phyloP scores from a whole-genome alignment of 768 basidiomycete species.

The Suillus spraguei region DNA sequence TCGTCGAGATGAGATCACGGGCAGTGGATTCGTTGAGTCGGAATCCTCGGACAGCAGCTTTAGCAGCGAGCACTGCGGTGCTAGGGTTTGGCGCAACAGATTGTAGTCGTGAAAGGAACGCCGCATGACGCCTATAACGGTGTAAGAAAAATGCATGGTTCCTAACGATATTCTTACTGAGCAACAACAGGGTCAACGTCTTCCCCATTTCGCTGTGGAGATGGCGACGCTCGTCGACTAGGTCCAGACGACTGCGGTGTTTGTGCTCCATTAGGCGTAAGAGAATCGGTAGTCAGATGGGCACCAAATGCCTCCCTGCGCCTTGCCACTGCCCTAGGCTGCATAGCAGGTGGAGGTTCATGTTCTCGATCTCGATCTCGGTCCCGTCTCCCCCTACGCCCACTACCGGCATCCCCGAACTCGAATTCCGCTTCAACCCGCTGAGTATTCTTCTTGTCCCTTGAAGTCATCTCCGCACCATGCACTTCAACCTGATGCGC shows the following conservation, averaged over 20 bases:
- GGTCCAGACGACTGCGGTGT: slow-evolving; percentile 20
- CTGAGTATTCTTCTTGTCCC: slow-evolving; percentile 68
- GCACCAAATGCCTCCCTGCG: slow-evolving; percentile 68
- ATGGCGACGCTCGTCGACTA: slow-evolving; percentile 34
- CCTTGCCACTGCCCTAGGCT: slow-evolving; percentile 37
- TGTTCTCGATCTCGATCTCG: slow-evolving; percentile 54
- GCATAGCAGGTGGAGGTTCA: slow-evolving; percentile 42
- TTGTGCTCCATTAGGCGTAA: slow-evolving; percentile 12
- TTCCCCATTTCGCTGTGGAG: slow-evolving; percentile 29
- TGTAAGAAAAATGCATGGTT: slow-evolving; percentile 4
- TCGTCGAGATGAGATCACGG: slow-evolving; percentile 82
- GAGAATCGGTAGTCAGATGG: slow-evolving; percentile 49
- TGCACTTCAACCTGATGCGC: slow-evolving; percentile 90
- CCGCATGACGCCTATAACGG: slow-evolving; percentile 59
- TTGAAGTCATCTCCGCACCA: slow-evolving; percentile 68
- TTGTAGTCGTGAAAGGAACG: slow-evolving; percentile 66
- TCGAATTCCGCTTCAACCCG: slow-evolving; percentile 68
- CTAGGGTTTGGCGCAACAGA: slow-evolving; percentile 57
- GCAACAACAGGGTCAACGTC: slow-evolving; percentile 56
- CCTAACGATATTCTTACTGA: slow-evolving; percentile 46
- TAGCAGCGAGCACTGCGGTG: slow-evolving; percentile 61
- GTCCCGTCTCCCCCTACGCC: slow-evolving; percentile 48
- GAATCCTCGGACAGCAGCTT: slow-evolving; percentile 80
- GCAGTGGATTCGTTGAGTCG: slow-evolving; percentile 75
- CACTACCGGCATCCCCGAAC: slow-evolving; percentile 59